Base-by-base conservation (phyloP, 441 rosid species). In the Gossypium trilobum region DNA sequence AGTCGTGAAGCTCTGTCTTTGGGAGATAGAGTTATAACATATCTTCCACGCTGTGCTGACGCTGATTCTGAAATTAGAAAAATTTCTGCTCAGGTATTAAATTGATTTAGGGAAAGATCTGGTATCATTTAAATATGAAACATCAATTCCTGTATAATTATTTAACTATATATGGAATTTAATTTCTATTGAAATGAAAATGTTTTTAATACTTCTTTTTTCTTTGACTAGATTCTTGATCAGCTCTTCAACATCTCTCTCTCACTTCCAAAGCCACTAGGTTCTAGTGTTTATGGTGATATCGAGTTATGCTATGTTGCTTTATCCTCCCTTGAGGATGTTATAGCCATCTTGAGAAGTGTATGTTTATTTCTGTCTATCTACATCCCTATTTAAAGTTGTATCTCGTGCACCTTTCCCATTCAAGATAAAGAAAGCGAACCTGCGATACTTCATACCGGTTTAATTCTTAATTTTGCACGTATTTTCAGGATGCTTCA, bases 1-100 rank as follows among this genome's bases (percentile, higher is more conserved):
- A 92, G 90, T 74, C 98, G 98, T 74, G 96, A 90, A 83, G 92
- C 96, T 70, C 87, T 95, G 65, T 91, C 87, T 82, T 74, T 95
- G 88, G 99, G 99, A 72, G 96, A 95, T 78, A 91, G 99, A 72
- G 91, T 92, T 70, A 91, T 95, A 56, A 84, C 80, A 73, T 95
- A 95, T 85, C 97, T 95, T 73, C 98, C 99, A 65, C 96, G 99
- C 70, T 95, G 99, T 85, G 98, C 97, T 29, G 99, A 95, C 85
- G 85, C 89, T 60, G 81, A 87, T 79, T 88, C 96, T 82, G 97
- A 91, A 89, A 92, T 95, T 76, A 87, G 98, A 79, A 95, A 95
- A 85, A 60, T 88, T 80, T 89, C 97, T 76, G 95, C 99, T 23
- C 93, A 91, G 96, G 99, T 95, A 78, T 68, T 79, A 72, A 70